Evolutionary conservation across 2,329 filamentous ascomycete genomes (phyloP), one percentile per base, ranked within the genome.

Genomic region (Colletotrichum eleusines): DNA sequence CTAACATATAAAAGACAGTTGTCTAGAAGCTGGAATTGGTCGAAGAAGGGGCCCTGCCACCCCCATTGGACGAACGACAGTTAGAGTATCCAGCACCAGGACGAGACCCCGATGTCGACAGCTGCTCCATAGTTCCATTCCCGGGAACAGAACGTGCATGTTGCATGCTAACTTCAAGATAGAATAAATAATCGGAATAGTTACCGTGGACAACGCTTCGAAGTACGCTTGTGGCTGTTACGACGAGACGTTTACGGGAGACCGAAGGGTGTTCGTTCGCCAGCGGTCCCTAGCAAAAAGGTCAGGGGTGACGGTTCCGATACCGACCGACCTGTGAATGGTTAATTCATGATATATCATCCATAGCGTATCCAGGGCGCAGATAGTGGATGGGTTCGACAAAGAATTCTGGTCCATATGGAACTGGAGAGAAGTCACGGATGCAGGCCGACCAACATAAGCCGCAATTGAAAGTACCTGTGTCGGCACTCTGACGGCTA

Each of bases 341-440:
- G 5, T 31, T 0, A 9, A 31, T 18, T 2, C 14, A 2, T 28
- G 7, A 5, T 4, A 20, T 18, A 1, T 31, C 14, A 3, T 8
- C 7, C 26, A 9, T 28, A 4, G 3, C 3, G 3, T 4, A 28
- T 8, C 2, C 7, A 5, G 2, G 14, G 16, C 0, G 26, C 7
- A 50, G 12, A 8, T 50, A 26, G 12, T 8, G 5, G 5, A 18
- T 18, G 6, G 46, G 3, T 7, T 5, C 14, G 12, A 8, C 18
- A 7, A 8, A 3, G 5, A 50, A 18, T 18, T 16, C 2, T 14
- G 12, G 7, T 5, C 7, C 23, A 8, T 7, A 9, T 50, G 46
- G 46, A 26, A 16, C 14, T 2, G 16, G 1, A 16, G 14, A 20
- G 7, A 7, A 9, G 26, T 20, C 26, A 31, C 6, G 5, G 26